Evolutionary conservation across 2,329 filamentous ascomycete species (phyloP), one percentile per base, ranked within the genome.

Genomic region (Coniochaeta sp.): DNA sequence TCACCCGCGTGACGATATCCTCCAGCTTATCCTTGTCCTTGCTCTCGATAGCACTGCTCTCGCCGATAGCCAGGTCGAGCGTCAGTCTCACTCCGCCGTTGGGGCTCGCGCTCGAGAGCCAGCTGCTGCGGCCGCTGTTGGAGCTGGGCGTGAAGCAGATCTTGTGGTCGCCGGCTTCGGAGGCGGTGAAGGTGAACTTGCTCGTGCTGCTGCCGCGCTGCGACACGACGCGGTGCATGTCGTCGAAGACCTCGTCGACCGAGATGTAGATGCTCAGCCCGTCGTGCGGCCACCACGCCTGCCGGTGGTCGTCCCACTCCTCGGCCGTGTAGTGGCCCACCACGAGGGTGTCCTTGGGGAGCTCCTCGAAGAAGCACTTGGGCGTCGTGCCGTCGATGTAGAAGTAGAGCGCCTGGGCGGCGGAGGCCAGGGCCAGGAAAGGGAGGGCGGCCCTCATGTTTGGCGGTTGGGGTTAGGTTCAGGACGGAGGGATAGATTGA

Each of bases 281-380:
- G 57, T 84, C 78, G 67, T 94, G 88, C 65, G 86, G 77, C 50
- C 77, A 71, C 82, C 89, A 97, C 49, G 73, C 67, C 59, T 82
- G 80, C 52, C 76, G 72, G 59, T 84, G 74, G 53, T 88, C 81
- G 69, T 94, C 85, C 75, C 83, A 94, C 69, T 95, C 87, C 71
- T 94, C 86, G 49, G 90, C 89, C 51, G 79, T 83, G 77, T 91
- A 99, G 72, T 94, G 86, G 60, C 94, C 94, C 54, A 96, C 91
- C 52, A 99, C 92, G 53, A 99, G 76, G 13, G 94, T 97, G 70
- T 96, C 92, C 77, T 97, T 96, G 59, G 94, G 91, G 54, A 99
- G 81, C 71, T 97, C 92, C 75, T 99, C 94, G 74, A 88, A 95
- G 83, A 99, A 99, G 74, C 94, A 99, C 75, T 95, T 96, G 60